phyloP scores from a whole-genome alignment of 345 rosid genomes.

The Pistacia vera region DNA sequence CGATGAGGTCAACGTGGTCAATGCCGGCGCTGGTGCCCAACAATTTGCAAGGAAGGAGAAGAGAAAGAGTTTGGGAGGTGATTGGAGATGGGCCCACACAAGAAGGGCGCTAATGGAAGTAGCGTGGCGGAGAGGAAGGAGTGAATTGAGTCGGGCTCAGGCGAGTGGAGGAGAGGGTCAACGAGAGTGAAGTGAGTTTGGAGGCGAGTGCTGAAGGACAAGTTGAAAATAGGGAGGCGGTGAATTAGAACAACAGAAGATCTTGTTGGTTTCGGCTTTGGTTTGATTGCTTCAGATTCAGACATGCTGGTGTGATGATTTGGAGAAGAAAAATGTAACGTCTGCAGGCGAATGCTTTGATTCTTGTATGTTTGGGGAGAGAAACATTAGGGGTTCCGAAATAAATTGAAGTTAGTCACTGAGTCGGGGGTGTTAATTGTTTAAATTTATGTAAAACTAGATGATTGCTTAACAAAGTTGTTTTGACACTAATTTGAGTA shows the following conservation, averaged over 20 bases:
- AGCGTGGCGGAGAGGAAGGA: slow-evolving; percentile 33
- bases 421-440: too few species aligned
- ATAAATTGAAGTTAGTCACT: too few species aligned
- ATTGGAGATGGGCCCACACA: slow-evolving; percentile 35
- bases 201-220: slow-evolving; percentile 11
- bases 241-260: slow-evolving; percentile 29
- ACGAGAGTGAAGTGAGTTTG: slow-evolving; percentile 28
- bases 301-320: not conserved
- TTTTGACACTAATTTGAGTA: too few species aligned
- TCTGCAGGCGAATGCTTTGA: too few species aligned
- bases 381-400: too few species aligned
- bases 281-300: not conserved
- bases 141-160: slow-evolving; percentile 18
- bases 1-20: slow-evolving; percentile 44
- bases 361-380: too few species aligned
- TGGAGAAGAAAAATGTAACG: too few species aligned
- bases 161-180: slow-evolving; percentile 31
- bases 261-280: not conserved
- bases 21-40: slow-evolving; percentile 39
- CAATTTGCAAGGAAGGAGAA: slow-evolving; percentile 35
- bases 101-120: slow-evolving; percentile 33
- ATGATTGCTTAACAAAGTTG: too few species aligned
- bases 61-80: slow-evolving; percentile 27
- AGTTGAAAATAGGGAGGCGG: slow-evolving; percentile 26
- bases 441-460: too few species aligned